phyloP scores from a whole-genome alignment of 1,284 basidiomycete species.

The Marasmius fiardii region DNA sequence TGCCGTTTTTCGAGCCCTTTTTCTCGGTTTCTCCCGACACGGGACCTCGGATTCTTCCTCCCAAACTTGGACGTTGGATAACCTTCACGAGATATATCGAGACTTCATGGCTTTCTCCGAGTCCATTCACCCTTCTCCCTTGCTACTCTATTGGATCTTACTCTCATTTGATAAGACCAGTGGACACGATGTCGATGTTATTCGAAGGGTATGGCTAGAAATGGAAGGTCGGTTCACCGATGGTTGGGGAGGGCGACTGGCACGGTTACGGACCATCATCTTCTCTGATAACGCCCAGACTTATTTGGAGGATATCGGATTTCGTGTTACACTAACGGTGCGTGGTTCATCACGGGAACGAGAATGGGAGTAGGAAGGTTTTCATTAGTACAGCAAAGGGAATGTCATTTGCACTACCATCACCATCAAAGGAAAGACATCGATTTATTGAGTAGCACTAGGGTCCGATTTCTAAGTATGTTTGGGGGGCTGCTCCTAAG shows the following conservation, averaged over 20 bases:
- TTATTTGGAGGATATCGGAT: background rate
- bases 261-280: conserved; percentile 32
- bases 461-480: background rate
- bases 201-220: conserved; percentile 53
- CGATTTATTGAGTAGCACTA: background rate
- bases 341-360: background rate
- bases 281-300: conserved; percentile 26
- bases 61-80: conserved; percentile 49
- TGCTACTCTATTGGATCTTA: conserved; percentile 62
- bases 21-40: conserved; percentile 73
- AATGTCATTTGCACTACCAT: no score
- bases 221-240: conserved; percentile 51
- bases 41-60: conserved; percentile 24
- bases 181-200: conserved; percentile 38
- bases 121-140: conserved; percentile 37
- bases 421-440: no score
- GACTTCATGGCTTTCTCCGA: conserved; percentile 52
- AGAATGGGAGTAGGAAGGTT: background rate
- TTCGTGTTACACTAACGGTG: background rate
- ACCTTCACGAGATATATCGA: conserved; percentile 53
- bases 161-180: conserved; percentile 58
- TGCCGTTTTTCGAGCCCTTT: conserved; percentile 66
- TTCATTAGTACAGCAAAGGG: no score
- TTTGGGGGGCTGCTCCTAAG: background rate
- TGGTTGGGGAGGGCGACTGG: conserved; percentile 46